Conservation (phyloP, 208 protist genomes). For the Tritrichomonas foetus region DNA sequence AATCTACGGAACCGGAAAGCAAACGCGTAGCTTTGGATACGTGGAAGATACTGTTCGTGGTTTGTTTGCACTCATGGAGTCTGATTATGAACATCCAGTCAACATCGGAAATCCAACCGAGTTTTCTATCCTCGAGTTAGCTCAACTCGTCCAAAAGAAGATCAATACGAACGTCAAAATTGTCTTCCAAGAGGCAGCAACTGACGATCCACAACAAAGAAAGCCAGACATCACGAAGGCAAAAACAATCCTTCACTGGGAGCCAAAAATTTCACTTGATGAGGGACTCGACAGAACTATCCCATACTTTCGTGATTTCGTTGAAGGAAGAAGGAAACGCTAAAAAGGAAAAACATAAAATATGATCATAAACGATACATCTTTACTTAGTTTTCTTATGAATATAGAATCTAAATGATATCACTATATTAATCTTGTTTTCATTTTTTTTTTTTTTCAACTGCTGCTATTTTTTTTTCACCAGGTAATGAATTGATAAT, state of each 20-base stretch:
- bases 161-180: constrained; percentile 44
- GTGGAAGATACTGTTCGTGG: constrained; percentile 49
- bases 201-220: constrained; percentile 57
- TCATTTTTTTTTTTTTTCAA: no score
- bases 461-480: no score
- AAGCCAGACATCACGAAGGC: constrained; percentile 56
- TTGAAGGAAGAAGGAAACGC: background rate
- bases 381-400: no score
- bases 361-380: no score
- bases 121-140: constrained; percentile 59
- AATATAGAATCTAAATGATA: no score
- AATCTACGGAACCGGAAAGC: constrained; percentile 76
- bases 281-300: background rate
- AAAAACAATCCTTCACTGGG: background rate
- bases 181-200: constrained; percentile 38
- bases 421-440: no score
- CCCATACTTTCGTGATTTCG: background rate
- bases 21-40: constrained; percentile 75
- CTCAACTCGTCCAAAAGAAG: constrained; percentile 40
- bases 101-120: constrained; percentile 63
- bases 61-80: constrained; percentile 52
- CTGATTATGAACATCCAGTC: constrained; percentile 49
- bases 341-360: background rate
- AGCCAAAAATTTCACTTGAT: background rate
- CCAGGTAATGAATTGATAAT: no score